Percentiles rank a stretch among this genome's conserved stretches.
Evolutionary conservation across 192 early-diverging fungal genomes (phyloP).

Genomic region (Podila epigama): DNA sequence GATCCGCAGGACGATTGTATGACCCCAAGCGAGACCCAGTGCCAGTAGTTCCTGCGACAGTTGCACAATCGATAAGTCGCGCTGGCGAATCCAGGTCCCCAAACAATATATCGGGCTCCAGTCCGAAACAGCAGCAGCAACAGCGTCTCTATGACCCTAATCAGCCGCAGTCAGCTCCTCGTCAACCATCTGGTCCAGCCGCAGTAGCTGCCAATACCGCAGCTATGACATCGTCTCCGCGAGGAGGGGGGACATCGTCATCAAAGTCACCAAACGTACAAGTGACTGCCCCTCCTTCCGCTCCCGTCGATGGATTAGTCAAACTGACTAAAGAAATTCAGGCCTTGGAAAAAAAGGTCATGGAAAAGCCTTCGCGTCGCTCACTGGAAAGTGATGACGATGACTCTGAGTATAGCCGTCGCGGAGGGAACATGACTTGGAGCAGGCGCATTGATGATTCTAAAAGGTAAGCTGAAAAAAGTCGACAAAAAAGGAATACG

Average conservation of each 20-base stretch:
- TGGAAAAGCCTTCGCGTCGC: conserved; percentile 40
- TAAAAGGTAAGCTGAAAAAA: conserved; percentile 37
- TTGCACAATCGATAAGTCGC: neutral
- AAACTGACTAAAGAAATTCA: conserved; percentile 47
- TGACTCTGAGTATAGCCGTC: conserved; percentile 8
- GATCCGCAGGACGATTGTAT: conserved; percentile 18
- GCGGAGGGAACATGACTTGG: conserved; percentile 18
- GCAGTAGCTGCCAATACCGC: conserved; percentile 13
- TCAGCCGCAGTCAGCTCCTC: conserved; percentile 9
- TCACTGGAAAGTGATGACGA: conserved; percentile 35
- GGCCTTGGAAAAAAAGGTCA: conserved; percentile 39
- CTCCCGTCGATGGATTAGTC: conserved; percentile 18
- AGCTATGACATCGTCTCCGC: neutral
- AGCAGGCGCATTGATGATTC: conserved; percentile 41
- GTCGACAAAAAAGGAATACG: too few relatives aligned
- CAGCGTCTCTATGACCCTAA: conserved; percentile 36
- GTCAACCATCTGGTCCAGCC: conserved; percentile 6
- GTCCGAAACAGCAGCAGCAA: conserved; percentile 7
- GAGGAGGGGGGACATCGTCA: neutral
- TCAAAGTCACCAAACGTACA: neutral
- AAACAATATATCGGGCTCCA: conserved; percentile 1
- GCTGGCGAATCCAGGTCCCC: conserved; percentile 12
- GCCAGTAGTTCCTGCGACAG: conserved; percentile 26
- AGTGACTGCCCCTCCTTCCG: neutral
- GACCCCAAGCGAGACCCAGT: conserved; percentile 44